Conservation (phyloP, 2,329 filamentous ascomycete species). For the Trichothecium sympodiale region DNA sequence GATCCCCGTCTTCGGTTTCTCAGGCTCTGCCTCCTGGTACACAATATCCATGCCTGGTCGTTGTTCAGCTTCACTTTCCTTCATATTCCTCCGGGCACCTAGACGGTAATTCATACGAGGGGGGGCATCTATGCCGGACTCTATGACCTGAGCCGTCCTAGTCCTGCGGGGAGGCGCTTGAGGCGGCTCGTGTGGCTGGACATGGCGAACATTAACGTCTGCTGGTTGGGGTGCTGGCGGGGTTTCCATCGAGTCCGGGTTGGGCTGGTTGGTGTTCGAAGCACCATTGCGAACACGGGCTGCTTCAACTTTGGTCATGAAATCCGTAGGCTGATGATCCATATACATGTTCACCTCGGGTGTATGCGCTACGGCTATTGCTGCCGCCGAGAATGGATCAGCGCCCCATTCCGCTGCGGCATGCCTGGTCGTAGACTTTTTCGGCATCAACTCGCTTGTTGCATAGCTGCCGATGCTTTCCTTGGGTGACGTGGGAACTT, state of each 20-base stretch:
- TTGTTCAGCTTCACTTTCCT: constrained; percentile 19
- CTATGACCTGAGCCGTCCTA: constrained; percentile 40
- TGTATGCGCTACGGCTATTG: not conserved
- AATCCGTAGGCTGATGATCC: constrained; percentile 39
- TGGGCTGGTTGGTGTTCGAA: constrained; percentile 22
- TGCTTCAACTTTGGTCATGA: constrained; percentile 44
- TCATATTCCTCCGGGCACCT: constrained; percentile 29
- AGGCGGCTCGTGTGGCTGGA: constrained; percentile 30
- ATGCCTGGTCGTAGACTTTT: constrained; percentile 28
- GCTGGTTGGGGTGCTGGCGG: constrained; percentile 23
- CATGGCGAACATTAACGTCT: constrained; percentile 7
- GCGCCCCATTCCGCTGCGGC: constrained; percentile 22
- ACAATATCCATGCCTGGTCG: constrained; percentile 2
- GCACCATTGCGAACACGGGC: constrained; percentile 34
- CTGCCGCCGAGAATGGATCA: constrained; percentile 33
- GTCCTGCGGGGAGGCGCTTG: constrained; percentile 42
- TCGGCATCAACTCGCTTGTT: constrained; percentile 24
- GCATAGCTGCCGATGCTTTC: constrained; percentile 15
- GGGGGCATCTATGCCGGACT: constrained; percentile 44
- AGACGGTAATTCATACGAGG: constrained; percentile 53
- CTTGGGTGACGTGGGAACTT: constrained; percentile 5
- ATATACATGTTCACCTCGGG: constrained; percentile 9
- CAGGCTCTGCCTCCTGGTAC: constrained; percentile 25
- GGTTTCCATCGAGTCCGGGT: constrained; percentile 52
- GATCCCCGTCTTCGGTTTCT: constrained; percentile 25